A percentile compares a stretch with the other conserved stretches of the same genome.
phyloP scores from a whole-genome alignment of 257 asterid genomes.

The Solanum sejunctum region DNA sequence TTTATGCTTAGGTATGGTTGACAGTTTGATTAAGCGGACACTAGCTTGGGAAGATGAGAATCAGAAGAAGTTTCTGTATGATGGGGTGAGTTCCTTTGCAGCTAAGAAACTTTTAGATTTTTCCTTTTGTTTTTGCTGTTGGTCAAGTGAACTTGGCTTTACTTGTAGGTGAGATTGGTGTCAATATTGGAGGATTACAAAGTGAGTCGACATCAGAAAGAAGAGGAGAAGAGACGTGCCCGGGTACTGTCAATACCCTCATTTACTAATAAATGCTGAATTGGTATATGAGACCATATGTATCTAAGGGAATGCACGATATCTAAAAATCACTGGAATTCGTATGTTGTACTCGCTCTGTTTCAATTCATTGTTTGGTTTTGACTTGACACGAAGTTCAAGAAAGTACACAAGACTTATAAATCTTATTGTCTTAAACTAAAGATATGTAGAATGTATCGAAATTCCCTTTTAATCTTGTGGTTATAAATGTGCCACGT shows the following conservation, averaged over 20 bases:
- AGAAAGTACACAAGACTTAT: no score
- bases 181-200: constrained; percentile 87
- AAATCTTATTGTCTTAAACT: no score
- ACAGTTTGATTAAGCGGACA: constrained; percentile 58
- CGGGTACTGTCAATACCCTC: constrained; percentile 33
- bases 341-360: background rate
- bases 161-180: constrained; percentile 66
- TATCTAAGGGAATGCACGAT: background rate
- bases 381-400: no score
- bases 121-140: background rate
- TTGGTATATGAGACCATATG: background rate
- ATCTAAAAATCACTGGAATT: background rate
- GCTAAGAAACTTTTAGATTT: background rate
- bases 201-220: constrained; percentile 61
- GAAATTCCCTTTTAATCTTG: no score
- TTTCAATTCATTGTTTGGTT: no score
- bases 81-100: constrained; percentile 53
- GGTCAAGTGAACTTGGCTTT: background rate
- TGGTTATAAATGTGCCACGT: no score
- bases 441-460: no score
- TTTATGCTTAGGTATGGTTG: constrained; percentile 59
- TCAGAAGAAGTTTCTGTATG: constrained; percentile 68
- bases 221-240: constrained; percentile 71
- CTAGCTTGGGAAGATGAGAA: constrained; percentile 82
- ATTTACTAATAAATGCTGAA: background rate